These are phyloP conservation scores for Ophiostoma himal-ulmi DNA, from an alignment of 2,329 filamentous ascomycete species.

Conservation along the genomic window DNA sequence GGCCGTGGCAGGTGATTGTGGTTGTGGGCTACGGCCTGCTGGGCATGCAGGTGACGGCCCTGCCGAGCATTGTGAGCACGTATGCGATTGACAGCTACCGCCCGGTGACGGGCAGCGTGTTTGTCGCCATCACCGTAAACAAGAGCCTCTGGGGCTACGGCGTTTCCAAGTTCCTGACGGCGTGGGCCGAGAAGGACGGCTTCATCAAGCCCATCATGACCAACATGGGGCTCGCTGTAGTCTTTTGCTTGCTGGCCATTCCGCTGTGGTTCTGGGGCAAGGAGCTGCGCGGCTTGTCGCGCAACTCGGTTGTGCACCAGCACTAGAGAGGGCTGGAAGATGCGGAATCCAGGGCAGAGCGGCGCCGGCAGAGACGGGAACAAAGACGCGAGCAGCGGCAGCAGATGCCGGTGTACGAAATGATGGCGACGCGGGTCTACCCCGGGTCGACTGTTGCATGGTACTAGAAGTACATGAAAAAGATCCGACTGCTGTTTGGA, in stretches of 20 bases:
- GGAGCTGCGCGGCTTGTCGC: background rate
- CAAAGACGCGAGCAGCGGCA: background rate
- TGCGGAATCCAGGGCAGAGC: background rate
- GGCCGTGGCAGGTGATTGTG: constrained; percentile 45
- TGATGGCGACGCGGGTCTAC: background rate
- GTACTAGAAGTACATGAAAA: background rate
- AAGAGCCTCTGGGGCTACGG: constrained; percentile 32
- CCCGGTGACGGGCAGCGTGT: constrained; percentile 48
- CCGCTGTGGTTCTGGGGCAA: background rate
- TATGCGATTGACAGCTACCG: constrained; percentile 62
- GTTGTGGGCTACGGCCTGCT: constrained; percentile 41
- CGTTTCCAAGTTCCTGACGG: constrained; percentile 30
- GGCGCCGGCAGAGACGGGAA: too few species aligned
- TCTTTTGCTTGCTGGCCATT: background rate
- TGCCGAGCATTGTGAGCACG: constrained; percentile 53
- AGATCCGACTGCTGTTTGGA: background rate
- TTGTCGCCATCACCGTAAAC: constrained; percentile 31
- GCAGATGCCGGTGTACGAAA: background rate
- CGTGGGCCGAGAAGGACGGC: constrained; percentile 28
- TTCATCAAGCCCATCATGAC: constrained; percentile 21
- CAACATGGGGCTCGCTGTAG: background rate
- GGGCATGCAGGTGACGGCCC: constrained; percentile 38
- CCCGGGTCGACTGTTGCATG: background rate
- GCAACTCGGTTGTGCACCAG: background rate
- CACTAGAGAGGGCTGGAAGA: background rate